Evolutionary conservation across 192 early-diverging fungal genomes (phyloP).

Genomic region (Backusella psychrophila): DNA sequence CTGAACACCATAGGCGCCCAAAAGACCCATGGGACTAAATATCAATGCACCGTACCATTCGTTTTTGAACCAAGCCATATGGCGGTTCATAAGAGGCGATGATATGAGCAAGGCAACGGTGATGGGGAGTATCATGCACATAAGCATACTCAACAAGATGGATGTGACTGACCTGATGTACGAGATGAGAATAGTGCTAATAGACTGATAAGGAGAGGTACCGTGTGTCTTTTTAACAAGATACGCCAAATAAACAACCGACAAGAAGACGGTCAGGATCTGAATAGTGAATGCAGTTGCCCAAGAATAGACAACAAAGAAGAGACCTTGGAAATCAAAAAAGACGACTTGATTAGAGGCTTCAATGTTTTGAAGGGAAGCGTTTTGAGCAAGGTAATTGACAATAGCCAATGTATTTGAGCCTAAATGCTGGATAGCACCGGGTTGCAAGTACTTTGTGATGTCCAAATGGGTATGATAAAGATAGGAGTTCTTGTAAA

Average conservation of each 20-base stretch:
- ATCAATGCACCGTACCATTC: conserved; percentile 55
- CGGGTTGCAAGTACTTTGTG: conserved; percentile 50
- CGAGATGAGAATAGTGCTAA: conserved; percentile 10
- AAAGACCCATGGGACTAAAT: conserved; percentile 45
- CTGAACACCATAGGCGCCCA: conserved; percentile 42
- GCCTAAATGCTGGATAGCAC: conserved; percentile 70
- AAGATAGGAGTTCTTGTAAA: conserved; percentile 65
- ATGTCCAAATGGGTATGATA: conserved; percentile 76
- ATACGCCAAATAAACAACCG: conserved; percentile 26
- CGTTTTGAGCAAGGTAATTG: conserved; percentile 47
- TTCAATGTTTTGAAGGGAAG: conserved; percentile 45
- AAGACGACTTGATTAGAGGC: conserved; percentile 50
- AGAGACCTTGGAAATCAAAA: conserved; percentile 57
- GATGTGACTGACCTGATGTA: conserved; percentile 29
- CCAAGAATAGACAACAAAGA: conserved; percentile 62
- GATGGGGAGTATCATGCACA: conserved; percentile 31
- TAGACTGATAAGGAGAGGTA: conserved; percentile 33
- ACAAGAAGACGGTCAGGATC: conserved; percentile 31
- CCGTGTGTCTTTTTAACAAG: conserved; percentile 15
- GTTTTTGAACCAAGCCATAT: conserved; percentile 60
- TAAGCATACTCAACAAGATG: conserved; percentile 27
- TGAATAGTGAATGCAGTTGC: conserved; percentile 50
- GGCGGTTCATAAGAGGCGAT: conserved; percentile 18
- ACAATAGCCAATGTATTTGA: conserved; percentile 62
- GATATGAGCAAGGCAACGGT: conserved; percentile 25